Base-by-base conservation (phyloP, 805 yeast species). In the Debaryomyces castellii region DNA sequence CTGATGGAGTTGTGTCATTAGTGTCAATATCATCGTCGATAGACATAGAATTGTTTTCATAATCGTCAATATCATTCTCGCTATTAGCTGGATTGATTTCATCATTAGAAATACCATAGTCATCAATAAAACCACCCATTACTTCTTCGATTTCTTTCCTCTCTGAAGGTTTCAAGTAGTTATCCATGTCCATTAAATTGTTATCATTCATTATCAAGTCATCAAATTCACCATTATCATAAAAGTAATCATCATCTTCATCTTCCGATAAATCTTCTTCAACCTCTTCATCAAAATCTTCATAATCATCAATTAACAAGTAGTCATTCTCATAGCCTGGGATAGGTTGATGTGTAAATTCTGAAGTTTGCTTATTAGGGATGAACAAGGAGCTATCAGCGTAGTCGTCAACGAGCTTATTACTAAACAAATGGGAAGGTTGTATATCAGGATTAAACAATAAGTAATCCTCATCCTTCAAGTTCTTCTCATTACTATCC, bases 251-350 rank as follows among this genome's bases (percentile, higher is more conserved):
- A 46, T 69, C 71, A 16, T 67, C 71, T 47, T 65, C 69, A 39
- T 66, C 73, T 32, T 70, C 72, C 28, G 68, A 68, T 37, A 71
- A 51, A 36, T 70, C 72, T 57, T 66, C 74, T 44, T 72, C 76
- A 34, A 73, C 74, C 39, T 70, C 70, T 46, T 73, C 77, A 5
- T 67, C 71, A 43, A 69, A 70, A 36, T 66, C 65, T 39, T 68
- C 71, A 30, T 43, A 49, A 24, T 60, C 62, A 44, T 60, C 66
- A 45, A 58, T 47, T 38, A 59, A 47, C 30, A 68, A 57, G 50
- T 66, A 68, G 51, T 69, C 73, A 45, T 60, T 55, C 48, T 66
- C 71, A 45, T 54, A 65, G 3, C 70, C 72, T 7, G 69, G 66
- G 25, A 67, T 50, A 16, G 51, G 42, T n/a, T 42, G 39, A 43